These are phyloP conservation scores for Sporobolomyces roseus DNA, from an alignment of 768 basidiomycete species.

Conservation along the genomic window DNA sequence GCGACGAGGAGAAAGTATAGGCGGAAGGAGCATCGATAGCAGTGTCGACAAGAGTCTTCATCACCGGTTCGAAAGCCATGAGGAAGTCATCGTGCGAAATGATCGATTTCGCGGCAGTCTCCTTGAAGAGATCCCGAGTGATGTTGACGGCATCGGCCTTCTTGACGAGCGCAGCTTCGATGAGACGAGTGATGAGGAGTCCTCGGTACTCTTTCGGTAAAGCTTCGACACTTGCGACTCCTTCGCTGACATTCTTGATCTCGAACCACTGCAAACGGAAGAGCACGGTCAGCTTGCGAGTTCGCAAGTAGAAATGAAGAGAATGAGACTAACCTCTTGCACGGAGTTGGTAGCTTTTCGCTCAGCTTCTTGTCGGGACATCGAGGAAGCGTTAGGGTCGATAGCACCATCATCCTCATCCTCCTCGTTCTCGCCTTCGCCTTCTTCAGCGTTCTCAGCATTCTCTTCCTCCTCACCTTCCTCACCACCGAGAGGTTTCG, in stretches of 20 bases:
- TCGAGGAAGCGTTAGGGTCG: slow-evolving; percentile 37
- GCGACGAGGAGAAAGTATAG: slow-evolving; percentile 58
- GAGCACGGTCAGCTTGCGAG: background rate
- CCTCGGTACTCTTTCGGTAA: slow-evolving; percentile 64
- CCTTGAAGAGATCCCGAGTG: slow-evolving; percentile 68
- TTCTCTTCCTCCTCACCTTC: slow-evolving; percentile 53
- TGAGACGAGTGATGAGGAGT: slow-evolving; percentile 69
- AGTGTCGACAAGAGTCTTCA: slow-evolving; percentile 79
- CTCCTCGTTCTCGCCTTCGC: slow-evolving; percentile 48
- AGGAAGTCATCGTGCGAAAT: slow-evolving; percentile 59
- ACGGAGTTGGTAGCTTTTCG: slow-evolving; percentile 73
- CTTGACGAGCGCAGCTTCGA: slow-evolving; percentile 68
- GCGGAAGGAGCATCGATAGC: slow-evolving; percentile 87
- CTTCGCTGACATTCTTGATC: slow-evolving; percentile 78
- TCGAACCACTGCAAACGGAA: slow-evolving; percentile 68
- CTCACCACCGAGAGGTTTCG: slow-evolving; percentile 58
- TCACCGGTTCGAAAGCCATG: slow-evolving; percentile 64
- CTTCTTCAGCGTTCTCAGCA: slow-evolving; percentile 54
- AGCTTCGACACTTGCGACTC: slow-evolving; percentile 74
- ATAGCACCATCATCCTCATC: slow-evolving; percentile 51
- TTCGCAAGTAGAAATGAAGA: background rate
- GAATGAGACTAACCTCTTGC: slow-evolving; percentile 52
- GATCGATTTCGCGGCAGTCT: slow-evolving; percentile 60
- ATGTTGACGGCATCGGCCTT: slow-evolving; percentile 77
- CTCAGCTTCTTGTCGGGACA: slow-evolving; percentile 62